Evolutionary conservation across 2,329 filamentous ascomycete genomes (phyloP), one percentile per base, ranked within the genome.

Genomic region (Aspergillus fumigatus): DNA sequence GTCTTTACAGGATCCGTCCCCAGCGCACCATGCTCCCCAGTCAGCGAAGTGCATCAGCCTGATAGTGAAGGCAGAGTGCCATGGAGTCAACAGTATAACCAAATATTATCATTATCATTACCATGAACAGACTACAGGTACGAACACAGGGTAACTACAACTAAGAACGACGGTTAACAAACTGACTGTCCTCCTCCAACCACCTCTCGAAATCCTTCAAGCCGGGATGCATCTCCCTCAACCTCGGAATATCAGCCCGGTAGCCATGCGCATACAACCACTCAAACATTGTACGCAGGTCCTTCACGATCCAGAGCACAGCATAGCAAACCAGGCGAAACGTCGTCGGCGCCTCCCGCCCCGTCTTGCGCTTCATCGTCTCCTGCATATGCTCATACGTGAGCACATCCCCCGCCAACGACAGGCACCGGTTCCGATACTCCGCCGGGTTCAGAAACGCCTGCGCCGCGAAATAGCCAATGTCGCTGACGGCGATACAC

Each of bases 401-500:
- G 35, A 84, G 64, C 50, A 82, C 79, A 60, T 82, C 81, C 1
- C 82, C 81, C 0, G 81, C 82, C 21, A 84, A 65, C 4, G 78
- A 77, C 41, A 64, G 26, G 7, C 40, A 55, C 35, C 56, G 55
- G 10, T 55, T 55, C 35, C 75, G 73, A 67, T 76, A 84, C 43
- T 75, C 65, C 1, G 77, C 66, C 2, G 77, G 73, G 2, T 79
- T 67, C 3, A 75, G 55, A 56, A 84, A 81, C 0, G 80, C 80
- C 48, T 75, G 68, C 0, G 80, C 80, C 2, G 73, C 82, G 52
- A 84, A 79, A 21, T 71, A 62, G 0, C 82, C 82, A 56, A 84
- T 83, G 59, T 84, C 82, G 11, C 71, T 75, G 2, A 70, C 70
- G 0, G 73, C 70, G 17, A 80, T 66, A n/a, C 77, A 50, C 54